Conservation (phyloP, 2,329 filamentous ascomycete genomes). For the Huntiella abstrusa region DNA sequence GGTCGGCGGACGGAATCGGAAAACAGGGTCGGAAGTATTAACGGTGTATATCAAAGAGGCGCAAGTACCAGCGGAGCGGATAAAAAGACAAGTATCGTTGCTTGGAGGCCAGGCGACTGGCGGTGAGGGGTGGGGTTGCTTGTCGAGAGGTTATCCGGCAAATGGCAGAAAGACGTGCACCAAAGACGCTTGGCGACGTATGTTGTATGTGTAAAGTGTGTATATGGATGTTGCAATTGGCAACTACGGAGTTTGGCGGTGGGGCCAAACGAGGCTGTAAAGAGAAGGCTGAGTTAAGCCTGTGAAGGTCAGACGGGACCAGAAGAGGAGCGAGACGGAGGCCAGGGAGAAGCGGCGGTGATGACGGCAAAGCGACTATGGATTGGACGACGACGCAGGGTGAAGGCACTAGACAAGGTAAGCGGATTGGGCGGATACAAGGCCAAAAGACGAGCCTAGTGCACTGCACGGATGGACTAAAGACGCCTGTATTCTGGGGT, state of each 20-base stretch:
- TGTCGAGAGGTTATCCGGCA: no score
- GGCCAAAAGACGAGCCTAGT: not conserved
- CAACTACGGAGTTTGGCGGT: not conserved
- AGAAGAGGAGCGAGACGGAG: not conserved
- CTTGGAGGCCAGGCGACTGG: not conserved
- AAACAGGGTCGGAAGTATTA: no score
- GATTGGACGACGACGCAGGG: not conserved
- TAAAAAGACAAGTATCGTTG: not conserved
- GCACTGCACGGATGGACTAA: not conserved
- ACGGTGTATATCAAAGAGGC: no score
- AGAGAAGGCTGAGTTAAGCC: not conserved
- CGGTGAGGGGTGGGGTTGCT: not conserved
- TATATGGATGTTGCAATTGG: not conserved
- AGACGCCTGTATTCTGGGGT: no score
- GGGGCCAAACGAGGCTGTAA: constrained; percentile 2
- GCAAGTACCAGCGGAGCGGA: not conserved
- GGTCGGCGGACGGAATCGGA: not conserved
- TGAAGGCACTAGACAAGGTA: not conserved
- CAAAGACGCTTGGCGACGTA: no score
- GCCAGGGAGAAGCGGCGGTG: not conserved
- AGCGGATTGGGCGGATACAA: no score
- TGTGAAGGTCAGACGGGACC: not conserved
- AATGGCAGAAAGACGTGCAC: no score
- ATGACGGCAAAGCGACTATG: not conserved
- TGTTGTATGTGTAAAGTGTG: not conserved